Conservation (phyloP, 768 basidiomycete genomes). For the Termitomyces eurrhizus region DNA sequence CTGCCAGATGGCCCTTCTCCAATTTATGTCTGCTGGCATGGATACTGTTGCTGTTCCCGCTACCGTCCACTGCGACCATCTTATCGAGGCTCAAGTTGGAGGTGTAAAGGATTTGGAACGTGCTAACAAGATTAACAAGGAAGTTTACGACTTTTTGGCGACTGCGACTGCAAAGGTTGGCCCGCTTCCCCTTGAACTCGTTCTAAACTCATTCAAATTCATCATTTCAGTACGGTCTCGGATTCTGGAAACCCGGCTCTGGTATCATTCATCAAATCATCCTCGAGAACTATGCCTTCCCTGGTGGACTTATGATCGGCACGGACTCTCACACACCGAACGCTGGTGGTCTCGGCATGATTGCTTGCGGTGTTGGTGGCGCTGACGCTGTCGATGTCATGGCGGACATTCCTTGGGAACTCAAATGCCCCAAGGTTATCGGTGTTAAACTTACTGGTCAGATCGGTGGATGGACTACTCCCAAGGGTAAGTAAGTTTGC, state of each 20-base stretch:
- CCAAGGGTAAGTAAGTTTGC: constrained; percentile 64
- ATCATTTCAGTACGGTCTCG: constrained; percentile 79
- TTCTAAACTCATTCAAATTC: neutral
- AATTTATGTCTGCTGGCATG: constrained; percentile 99
- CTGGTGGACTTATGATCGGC: constrained; percentile 99
- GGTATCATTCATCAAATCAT: constrained; percentile 99
- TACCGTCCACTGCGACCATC: constrained; percentile 98
- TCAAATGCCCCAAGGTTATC: constrained; percentile 99
- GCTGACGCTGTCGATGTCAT: constrained; percentile 99
- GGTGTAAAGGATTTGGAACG: constrained; percentile 92
- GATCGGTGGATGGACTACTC: constrained; percentile 95
- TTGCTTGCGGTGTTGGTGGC: constrained; percentile 99
- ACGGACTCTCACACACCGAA: constrained; percentile 99
- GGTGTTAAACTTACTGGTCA: constrained; percentile 96
- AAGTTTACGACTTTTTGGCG: constrained; percentile 99
- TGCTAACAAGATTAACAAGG: constrained; percentile 92
- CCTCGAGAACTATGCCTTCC: constrained; percentile 99
- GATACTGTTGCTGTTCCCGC: constrained; percentile 97
- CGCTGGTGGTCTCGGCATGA: constrained; percentile 98
- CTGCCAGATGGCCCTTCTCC: constrained; percentile 91
- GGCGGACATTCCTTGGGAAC: constrained; percentile 97
- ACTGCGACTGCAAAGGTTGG: constrained; percentile 89
- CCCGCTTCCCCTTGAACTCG: constrained; percentile 2
- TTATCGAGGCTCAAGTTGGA: constrained; percentile 96
- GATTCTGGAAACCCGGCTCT: constrained; percentile 99